phyloP scores from a whole-genome alignment of 73 alveolate species.

The Blepharisma stoltei region DNA sequence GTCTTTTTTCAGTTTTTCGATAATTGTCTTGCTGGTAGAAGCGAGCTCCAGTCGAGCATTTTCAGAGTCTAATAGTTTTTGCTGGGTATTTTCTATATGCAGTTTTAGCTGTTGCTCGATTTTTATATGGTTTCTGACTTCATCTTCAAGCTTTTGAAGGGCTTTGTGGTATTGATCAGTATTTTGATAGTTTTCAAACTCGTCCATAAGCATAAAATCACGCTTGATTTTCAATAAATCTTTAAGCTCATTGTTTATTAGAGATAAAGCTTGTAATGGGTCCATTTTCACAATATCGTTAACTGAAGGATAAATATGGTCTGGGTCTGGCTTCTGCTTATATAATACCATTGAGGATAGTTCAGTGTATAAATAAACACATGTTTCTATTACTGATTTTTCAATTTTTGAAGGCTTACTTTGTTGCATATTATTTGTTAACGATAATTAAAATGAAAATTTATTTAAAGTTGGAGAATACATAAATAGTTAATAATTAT shows the following conservation, averaged over 20 bases:
- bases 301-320: not conserved
- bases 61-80: slow-evolving; percentile 44
- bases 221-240: not conserved
- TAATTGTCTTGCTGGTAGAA: not conserved
- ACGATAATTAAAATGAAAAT: too few species aligned
- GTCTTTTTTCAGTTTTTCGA: not conserved
- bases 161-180: slow-evolving; percentile 57
- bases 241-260: not conserved
- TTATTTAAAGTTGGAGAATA: too few species aligned
- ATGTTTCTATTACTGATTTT: not conserved
- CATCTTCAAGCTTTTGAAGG: slow-evolving; percentile 65
- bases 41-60: slow-evolving; percentile 23
- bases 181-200: slow-evolving; percentile 31
- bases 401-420: not conserved
- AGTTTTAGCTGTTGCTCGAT: slow-evolving; percentile 66
- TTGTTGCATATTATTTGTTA: too few species aligned
- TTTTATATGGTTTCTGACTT: slow-evolving; percentile 61
- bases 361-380: slow-evolving; percentile 22
- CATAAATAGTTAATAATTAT: too few species aligned
- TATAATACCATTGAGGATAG: slow-evolving; percentile 21
- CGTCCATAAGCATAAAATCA: slow-evolving; percentile 1
- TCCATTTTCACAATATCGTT: not conserved
- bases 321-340: not conserved
- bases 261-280: not conserved
- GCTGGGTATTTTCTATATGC: slow-evolving; percentile 62